Percentiles rank a stretch among this genome's conserved stretches.
Conservation (phyloP, 768 basidiomycete species). For the Goffeauzyma gilvescens region DNA sequence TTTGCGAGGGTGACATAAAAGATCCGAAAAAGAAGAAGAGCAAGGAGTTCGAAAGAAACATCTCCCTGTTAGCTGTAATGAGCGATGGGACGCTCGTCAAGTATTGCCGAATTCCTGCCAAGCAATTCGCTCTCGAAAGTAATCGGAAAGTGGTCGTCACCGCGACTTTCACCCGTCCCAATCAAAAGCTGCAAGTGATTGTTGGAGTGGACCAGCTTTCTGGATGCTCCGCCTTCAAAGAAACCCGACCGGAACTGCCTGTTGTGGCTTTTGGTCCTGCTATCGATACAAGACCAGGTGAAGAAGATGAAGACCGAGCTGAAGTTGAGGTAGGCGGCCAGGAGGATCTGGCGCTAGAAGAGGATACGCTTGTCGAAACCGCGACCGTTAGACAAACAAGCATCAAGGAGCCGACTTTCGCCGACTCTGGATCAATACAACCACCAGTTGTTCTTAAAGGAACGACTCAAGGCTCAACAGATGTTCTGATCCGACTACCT, state of each 20-base stretch:
- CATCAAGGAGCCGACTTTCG: neutral
- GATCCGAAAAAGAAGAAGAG: conserved; percentile 39
- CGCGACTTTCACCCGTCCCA: conserved; percentile 50
- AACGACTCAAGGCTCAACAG: no score
- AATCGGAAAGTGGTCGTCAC: conserved; percentile 44
- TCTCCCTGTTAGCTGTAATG: conserved; percentile 52
- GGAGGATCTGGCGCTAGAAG: neutral
- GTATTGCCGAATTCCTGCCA: conserved; percentile 52
- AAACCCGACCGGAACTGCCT: no score
- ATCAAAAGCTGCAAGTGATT: conserved; percentile 37
- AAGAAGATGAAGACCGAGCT: neutral
- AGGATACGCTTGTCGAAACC: neutral
- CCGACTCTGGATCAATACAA: neutral
- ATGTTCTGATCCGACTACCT: neutral
- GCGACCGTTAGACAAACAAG: neutral
- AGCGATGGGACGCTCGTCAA: conserved; percentile 59
- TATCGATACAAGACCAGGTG: no score
- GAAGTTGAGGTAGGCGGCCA: neutral
- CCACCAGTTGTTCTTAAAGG: no score
- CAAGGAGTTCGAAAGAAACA: conserved; percentile 38
- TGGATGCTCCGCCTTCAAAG: no score
- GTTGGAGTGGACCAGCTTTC: conserved; percentile 8
- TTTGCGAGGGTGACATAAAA: conserved; percentile 44
- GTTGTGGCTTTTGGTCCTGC: no score
- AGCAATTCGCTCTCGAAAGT: conserved; percentile 40